Conservation (phyloP, 257 asterid species). For the Primulina huaijiensis region DNA sequence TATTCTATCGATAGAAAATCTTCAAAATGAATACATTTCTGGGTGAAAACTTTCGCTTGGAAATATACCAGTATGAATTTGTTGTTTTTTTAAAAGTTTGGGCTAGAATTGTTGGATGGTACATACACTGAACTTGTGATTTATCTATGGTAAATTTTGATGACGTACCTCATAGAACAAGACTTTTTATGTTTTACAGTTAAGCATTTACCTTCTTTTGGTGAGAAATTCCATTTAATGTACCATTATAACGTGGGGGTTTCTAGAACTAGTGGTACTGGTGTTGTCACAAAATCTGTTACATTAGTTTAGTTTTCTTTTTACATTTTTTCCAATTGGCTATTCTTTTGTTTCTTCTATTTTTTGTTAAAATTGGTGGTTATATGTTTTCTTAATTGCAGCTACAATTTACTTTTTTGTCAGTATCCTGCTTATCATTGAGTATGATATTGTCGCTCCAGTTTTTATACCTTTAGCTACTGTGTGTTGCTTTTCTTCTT, state of each 20-base stretch:
- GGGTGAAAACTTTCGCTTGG: background rate
- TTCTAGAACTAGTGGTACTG: background rate
- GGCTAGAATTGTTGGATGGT: background rate
- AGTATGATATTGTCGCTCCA: background rate
- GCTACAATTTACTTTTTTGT: background rate
- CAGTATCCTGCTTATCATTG: background rate
- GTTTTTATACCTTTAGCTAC: background rate
- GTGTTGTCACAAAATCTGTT: background rate
- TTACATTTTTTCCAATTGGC: background rate
- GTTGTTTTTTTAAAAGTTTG: background rate
- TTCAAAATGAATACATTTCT: background rate
- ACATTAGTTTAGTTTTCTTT: background rate
- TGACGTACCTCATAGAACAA: background rate
- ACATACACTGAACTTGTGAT: background rate
- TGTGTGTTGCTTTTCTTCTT: slow-evolving; percentile 1
- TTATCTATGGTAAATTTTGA: background rate
- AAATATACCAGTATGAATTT: background rate
- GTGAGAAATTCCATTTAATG: background rate
- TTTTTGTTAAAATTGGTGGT: background rate
- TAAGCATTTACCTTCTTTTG: background rate
- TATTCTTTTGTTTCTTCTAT: slow-evolving; percentile 7
- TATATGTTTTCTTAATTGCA: background rate
- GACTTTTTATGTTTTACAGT: background rate
- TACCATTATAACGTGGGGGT: background rate
- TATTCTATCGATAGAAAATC: background rate